Base-by-base conservation (phyloP, 1,284 basidiomycete genomes). In the Xanthoconium separans region DNA sequence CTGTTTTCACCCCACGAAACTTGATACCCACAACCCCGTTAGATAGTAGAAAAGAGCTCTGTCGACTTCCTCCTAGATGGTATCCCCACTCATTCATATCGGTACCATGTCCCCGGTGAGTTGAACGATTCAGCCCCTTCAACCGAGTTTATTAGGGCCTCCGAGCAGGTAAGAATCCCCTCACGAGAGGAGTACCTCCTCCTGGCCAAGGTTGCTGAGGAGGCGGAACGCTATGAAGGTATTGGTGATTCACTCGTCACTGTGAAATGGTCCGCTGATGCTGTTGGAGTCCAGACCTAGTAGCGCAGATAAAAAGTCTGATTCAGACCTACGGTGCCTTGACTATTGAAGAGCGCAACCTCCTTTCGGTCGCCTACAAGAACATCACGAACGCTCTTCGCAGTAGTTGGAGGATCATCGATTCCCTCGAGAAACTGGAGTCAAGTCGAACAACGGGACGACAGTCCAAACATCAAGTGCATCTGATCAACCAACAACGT, bases 301-400 rank as follows among this genome's bases (percentile, higher is more conserved):
- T 85, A 49, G 66, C 72, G 39, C 79, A 84, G 62, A 77, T 87
- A 60, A 85, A 85, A 69, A 68, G 69, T 42, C 75, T 85, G 50
- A 75, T 81, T 53, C 70, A 74, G 47, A 70, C 75, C 49, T 76
- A 77, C 50, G 76, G 78, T 48, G 74, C 77, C 36, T 74, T 87
- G 41, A 79, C 78, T 24, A 71, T 79, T 51, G 85, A 87, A 58
- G 85, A 87, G 65, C 82, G 85, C 50, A 88, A 83, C 63, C 74
- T 87, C 8, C 75, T 88, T 40, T 87, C 85, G 6, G 78, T 87
- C 46, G 85, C 85, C 20, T 87, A 85, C 69, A 87, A 88, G 73
- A 86, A 85, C 59, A 69, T 82, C 53, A 87, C 83, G 6, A 83
- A 83, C 57, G 74, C 66, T 18, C 75, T 84, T 44, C 82, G 85